Percentiles rank a stretch among this genome's conserved stretches.
Evolutionary conservation across 73 alveolate species (phyloP).

Genomic region (Tetrahymena borealis): DNA sequence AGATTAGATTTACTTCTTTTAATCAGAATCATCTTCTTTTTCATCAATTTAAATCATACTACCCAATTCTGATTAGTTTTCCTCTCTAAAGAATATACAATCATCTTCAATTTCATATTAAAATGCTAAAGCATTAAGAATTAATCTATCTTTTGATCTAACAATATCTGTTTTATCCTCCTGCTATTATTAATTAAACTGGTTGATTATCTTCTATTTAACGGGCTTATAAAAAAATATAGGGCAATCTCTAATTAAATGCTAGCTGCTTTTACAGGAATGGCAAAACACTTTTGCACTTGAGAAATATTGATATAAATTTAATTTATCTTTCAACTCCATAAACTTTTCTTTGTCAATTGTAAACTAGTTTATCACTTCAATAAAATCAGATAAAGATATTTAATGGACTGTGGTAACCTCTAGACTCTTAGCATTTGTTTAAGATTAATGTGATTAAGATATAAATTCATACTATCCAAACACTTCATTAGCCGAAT

Average conservation of each 20-base stretch:
- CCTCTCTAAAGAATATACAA: not conserved
- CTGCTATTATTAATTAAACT: not conserved
- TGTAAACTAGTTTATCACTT: not conserved
- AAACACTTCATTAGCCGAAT: not conserved
- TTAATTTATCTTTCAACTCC: not conserved
- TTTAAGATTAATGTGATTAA: not conserved
- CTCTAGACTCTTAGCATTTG: not conserved
- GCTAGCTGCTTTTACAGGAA: not conserved
- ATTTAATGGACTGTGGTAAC: not conserved
- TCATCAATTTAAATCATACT: not conserved
- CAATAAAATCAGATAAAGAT: not conserved
- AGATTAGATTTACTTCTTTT: not conserved
- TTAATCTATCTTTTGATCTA: not conserved
- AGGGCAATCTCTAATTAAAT: not conserved
- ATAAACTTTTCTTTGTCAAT: not conserved
- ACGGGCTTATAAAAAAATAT: not conserved
- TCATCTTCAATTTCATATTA: not conserved
- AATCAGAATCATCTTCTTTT: not conserved
- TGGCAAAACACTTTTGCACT: not conserved
- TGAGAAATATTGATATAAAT: not conserved
- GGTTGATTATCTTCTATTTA: not conserved
- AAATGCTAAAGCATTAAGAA: not conserved
- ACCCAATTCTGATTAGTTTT: not conserved
- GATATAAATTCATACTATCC: not conserved
- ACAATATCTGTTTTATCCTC: not conserved